These are phyloP conservation scores for Eragrostis tef DNA, from an alignment of 202 grass and related monocot species.

Conservation along the genomic window DNA sequence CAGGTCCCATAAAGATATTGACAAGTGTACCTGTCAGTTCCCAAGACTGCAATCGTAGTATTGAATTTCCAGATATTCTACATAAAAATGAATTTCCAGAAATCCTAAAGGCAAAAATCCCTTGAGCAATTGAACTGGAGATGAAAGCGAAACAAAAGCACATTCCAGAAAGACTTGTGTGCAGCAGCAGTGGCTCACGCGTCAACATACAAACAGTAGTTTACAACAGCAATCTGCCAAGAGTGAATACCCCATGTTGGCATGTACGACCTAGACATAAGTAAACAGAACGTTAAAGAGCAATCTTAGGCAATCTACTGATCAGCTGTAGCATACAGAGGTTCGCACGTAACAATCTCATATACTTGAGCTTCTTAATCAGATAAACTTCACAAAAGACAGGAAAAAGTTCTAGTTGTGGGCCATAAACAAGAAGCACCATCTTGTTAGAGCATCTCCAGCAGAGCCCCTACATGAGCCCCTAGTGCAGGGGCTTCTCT, in stretches of 20 bases:
- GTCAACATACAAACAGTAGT: constrained; percentile 30
- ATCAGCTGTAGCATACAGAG: constrained; percentile 7
- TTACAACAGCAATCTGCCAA: constrained; percentile 44
- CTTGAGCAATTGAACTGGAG: constrained; percentile 24
- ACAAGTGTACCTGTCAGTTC: constrained; percentile 23
- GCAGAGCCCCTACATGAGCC: too few species aligned
- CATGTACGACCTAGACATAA: constrained; percentile 20
- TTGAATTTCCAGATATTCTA: constrained; percentile 51
- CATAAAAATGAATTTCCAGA: constrained; percentile 42
- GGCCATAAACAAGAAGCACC: not conserved
- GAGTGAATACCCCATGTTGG: constrained; percentile 35
- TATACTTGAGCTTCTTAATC: not conserved
- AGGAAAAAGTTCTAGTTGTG: not conserved
- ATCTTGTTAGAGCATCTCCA: not conserved
- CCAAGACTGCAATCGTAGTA: not conserved
- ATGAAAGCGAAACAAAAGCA: constrained; percentile 2
- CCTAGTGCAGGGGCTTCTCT: too few species aligned
- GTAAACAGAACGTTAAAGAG: constrained; percentile 38
- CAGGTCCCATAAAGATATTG: constrained; percentile 33
- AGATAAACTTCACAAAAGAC: not conserved
- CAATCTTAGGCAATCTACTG: constrained; percentile 8
- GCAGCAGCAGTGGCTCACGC: not conserved
- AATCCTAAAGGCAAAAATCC: constrained; percentile 39
- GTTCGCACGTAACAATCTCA: not conserved
- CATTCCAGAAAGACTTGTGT: constrained; percentile 2